A percentile compares a stretch with the other conserved stretches of the same genome.
Evolutionary conservation across 257 asterid species (phyloP).

Genomic region (Przewalskia tangutica): DNA sequence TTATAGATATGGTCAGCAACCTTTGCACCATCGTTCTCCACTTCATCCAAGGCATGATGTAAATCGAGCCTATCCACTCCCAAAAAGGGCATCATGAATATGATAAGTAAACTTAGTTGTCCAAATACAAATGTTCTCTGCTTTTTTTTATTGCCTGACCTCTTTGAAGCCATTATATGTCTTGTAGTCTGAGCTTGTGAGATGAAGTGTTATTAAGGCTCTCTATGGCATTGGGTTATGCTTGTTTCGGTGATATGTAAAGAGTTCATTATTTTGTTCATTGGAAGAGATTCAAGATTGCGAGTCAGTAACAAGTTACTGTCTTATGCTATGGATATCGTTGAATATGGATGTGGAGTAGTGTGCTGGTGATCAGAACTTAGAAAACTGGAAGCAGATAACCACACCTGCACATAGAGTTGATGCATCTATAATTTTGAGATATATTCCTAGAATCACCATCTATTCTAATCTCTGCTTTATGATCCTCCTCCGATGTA

Average conservation of each 20-base stretch:
- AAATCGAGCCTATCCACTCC: conserved; percentile 51
- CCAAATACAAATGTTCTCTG: background rate
- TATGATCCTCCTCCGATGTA: too few species aligned
- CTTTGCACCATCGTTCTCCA: conserved; percentile 39
- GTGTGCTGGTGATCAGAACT: background rate
- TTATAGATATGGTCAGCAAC: conserved; percentile 21
- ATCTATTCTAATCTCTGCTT: too few species aligned
- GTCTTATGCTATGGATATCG: background rate
- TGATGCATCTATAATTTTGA: background rate
- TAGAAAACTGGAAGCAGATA: background rate
- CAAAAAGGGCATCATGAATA: conserved; percentile 24
- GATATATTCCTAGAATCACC: too few species aligned
- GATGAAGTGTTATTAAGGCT: background rate
- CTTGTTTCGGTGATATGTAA: background rate
- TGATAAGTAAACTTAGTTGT: background rate
- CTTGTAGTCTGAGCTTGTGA: background rate
- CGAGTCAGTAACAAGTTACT: background rate
- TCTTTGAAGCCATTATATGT: background rate
- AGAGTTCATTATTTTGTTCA: background rate
- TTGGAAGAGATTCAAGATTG: background rate
- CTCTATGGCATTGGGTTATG: background rate
- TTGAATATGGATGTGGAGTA: background rate
- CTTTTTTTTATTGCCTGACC: background rate
- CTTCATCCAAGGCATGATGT: conserved; percentile 33
- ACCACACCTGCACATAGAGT: background rate